A percentile compares a stretch with the other conserved stretches of the same genome.
Evolutionary conservation across 805 yeast species (phyloP).

Genomic region (Helenozyma baotianmanensis): DNA sequence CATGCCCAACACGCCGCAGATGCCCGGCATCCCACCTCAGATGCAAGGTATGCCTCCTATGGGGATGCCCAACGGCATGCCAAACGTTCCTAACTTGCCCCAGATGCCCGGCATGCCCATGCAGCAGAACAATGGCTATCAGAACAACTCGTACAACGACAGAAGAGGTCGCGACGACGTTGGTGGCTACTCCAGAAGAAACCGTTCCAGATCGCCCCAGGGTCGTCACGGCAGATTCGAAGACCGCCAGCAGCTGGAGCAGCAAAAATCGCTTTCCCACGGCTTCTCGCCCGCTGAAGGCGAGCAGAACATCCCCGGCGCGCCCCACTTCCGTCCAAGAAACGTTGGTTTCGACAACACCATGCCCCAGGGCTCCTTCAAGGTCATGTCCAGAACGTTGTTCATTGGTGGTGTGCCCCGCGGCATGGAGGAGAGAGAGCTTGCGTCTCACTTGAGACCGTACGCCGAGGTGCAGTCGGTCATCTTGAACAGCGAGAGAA

Average conservation of each 20-base stretch:
- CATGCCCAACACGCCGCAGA: not conserved
- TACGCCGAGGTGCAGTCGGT: slow-evolving; percentile 90
- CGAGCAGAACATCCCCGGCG: slow-evolving; percentile 66
- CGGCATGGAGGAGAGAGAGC: slow-evolving; percentile 69
- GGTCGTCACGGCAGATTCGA: slow-evolving; percentile 17
- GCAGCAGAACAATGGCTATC: slow-evolving; percentile 12
- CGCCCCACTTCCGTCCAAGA: slow-evolving; percentile 73
- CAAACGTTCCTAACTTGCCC: slow-evolving; percentile 8
- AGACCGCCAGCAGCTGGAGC: slow-evolving; percentile 1
- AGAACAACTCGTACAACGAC: slow-evolving; percentile 11
- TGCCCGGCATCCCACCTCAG: not conserved
- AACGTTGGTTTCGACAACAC: slow-evolving; percentile 65
- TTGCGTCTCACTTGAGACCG: slow-evolving; percentile 70
- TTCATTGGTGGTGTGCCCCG: slow-evolving; percentile 93
- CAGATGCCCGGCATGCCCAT: not conserved
- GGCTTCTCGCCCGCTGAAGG: slow-evolving; percentile 35
- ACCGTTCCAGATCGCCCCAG: slow-evolving; percentile 52
- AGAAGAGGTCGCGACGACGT: slow-evolving; percentile 29
- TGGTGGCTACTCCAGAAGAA: slow-evolving; percentile 42
- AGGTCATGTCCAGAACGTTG: slow-evolving; percentile 83
- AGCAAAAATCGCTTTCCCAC: slow-evolving; percentile 3
- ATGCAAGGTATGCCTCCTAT: slow-evolving; percentile 5
- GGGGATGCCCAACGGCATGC: slow-evolving; percentile 6
- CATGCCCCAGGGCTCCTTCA: slow-evolving; percentile 73
- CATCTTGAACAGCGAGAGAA: slow-evolving; percentile 80